Percentiles rank a stretch among this genome's conserved stretches.
These are phyloP conservation scores for Talinum fruticosum DNA, from an alignment of 148 eudicot genomes.

Conservation along the genomic window DNA sequence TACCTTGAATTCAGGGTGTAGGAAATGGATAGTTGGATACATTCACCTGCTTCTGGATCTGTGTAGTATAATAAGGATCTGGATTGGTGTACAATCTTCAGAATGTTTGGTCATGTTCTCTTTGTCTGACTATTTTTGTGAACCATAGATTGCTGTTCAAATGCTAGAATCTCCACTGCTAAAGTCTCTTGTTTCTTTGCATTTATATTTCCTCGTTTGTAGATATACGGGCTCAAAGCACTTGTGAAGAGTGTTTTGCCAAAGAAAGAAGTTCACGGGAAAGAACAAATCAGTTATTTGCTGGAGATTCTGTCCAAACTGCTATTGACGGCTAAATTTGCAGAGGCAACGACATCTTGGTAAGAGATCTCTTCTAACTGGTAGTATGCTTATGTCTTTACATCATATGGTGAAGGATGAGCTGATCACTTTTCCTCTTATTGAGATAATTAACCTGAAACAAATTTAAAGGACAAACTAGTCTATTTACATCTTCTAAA, in stretches of 20 bases:
- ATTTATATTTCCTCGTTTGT: conserved; percentile 18
- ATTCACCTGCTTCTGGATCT: not conserved
- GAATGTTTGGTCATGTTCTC: not conserved
- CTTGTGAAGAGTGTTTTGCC: conserved; percentile 74
- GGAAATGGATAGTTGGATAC: conserved; percentile 1
- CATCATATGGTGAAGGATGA: not conserved
- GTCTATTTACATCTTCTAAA: not conserved
- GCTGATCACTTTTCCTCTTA: not conserved
- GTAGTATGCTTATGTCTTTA: conserved; percentile 5
- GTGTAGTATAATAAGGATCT: not conserved
- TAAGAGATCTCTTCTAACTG: conserved; percentile 24
- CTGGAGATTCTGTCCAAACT: conserved; percentile 57
- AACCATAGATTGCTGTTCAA: not conserved
- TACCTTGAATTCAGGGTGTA: not conserved
- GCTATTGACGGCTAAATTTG: conserved; percentile 51
- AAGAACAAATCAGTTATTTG: conserved; percentile 47
- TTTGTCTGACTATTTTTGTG: not conserved
- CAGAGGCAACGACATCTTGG: conserved; percentile 47
- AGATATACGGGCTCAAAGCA: conserved; percentile 81
- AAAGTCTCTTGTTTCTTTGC: not conserved
- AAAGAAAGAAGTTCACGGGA: conserved; percentile 40
- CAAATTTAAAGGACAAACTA: not conserved
- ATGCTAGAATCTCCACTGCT: not conserved
- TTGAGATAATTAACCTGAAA: conserved; percentile 4
- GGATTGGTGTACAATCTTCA: not conserved